A percentile compares a stretch with the other conserved stretches of the same genome.
Conservation (phyloP, 495 filamentous ascomycete species). For the Aspergillus taichungensis region DNA sequence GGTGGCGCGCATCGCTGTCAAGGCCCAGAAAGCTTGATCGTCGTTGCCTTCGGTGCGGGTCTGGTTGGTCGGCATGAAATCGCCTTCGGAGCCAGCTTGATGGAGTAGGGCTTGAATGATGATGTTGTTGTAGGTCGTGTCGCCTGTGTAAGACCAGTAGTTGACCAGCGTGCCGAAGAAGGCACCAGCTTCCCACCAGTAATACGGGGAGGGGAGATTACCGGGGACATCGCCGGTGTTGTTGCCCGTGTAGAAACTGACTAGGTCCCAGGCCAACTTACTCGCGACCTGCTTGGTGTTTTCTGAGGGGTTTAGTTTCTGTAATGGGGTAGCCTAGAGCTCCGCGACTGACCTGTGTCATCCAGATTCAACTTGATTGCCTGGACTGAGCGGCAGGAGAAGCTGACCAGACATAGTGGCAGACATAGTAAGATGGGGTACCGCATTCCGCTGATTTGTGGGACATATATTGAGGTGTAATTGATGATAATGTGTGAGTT, state of each 20-base stretch:
- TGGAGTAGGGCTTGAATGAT: conserved; percentile 58
- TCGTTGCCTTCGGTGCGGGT: conserved; percentile 71
- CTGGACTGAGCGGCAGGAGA: too few relatives aligned
- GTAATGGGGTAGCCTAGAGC: too few relatives aligned
- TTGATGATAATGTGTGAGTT: too few relatives aligned
- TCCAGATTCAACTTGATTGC: too few relatives aligned
- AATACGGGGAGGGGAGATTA: conserved; percentile 68
- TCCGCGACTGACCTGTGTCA: too few relatives aligned
- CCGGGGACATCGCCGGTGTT: conserved; percentile 61
- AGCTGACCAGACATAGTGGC: neutral
- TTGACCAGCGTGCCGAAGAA: conserved; percentile 72
- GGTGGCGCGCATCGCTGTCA: conserved; percentile 72
- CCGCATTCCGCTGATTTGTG: neutral
- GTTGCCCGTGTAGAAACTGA: conserved; percentile 62
- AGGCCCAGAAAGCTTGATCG: conserved; percentile 81
- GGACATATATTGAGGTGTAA: too few relatives aligned
- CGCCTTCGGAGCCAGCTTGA: conserved; percentile 56
- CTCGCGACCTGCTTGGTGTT: too few relatives aligned
- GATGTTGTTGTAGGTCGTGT: conserved; percentile 61
- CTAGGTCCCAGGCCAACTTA: too few relatives aligned
- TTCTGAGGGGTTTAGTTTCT: too few relatives aligned
- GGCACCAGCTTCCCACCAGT: conserved; percentile 75
- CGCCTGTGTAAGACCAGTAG: conserved; percentile 77
- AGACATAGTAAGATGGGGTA: neutral
- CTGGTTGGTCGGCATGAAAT: conserved; percentile 80